phyloP scores from a whole-genome alignment of 495 filamentous ascomycete species.

The Daldinia bambusicola region DNA sequence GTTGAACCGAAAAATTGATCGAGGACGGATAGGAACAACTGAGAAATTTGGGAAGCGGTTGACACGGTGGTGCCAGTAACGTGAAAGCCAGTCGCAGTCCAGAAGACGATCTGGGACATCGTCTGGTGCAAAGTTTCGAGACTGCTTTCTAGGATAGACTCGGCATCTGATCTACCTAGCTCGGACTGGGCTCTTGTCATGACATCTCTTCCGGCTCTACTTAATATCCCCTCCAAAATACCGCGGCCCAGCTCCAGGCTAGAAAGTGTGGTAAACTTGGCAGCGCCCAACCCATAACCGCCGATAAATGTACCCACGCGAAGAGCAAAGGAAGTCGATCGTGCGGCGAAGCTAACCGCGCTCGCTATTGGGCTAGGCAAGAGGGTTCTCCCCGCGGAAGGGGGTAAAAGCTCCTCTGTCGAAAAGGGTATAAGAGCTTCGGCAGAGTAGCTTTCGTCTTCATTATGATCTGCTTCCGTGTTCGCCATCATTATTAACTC shows the following conservation, averaged over 20 bases:
- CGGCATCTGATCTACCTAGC: constrained; percentile 68
- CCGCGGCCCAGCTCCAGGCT: constrained; percentile 74
- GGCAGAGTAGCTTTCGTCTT: constrained; percentile 3
- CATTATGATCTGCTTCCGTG: constrained; percentile 22
- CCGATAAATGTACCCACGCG: constrained; percentile 76
- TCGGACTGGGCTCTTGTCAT: constrained; percentile 63
- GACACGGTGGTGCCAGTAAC: constrained; percentile 71
- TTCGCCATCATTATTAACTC: constrained; percentile 18
- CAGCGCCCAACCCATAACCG: constrained; percentile 70
- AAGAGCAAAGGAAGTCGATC: constrained; percentile 74
- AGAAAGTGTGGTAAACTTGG: constrained; percentile 74
- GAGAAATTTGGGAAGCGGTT: constrained; percentile 69
- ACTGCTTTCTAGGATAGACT: constrained; percentile 69
- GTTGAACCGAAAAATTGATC: constrained; percentile 82
- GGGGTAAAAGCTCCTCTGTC: constrained; percentile 3
- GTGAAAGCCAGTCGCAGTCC: constrained; percentile 75
- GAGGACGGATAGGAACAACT: constrained; percentile 71
- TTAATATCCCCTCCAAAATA: constrained; percentile 73
- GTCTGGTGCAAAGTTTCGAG: constrained; percentile 70
- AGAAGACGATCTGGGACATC: constrained; percentile 72
- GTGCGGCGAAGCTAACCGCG: constrained; percentile 73
- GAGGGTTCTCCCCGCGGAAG: constrained; percentile 65
- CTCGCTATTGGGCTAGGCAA: constrained; percentile 74
- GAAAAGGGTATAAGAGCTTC: constrained; percentile 11
- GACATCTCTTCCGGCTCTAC: constrained; percentile 75